These are phyloP conservation scores for Castanea mollissima DNA, from an alignment of 306 rosid genomes.

Conservation along the genomic window DNA sequence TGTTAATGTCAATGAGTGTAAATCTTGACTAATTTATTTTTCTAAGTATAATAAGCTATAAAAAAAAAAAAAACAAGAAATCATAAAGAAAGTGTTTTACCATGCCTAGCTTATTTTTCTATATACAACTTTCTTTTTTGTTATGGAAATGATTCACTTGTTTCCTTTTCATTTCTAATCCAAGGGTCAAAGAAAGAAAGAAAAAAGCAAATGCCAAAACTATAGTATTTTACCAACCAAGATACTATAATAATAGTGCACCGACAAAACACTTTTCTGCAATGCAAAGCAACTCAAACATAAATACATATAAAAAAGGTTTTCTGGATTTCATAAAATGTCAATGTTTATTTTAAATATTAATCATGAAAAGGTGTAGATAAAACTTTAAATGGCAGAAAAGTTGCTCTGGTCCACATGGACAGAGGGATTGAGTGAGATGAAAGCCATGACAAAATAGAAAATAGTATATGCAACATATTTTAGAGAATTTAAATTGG, in stretches of 20 bases:
- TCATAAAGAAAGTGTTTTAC: no score
- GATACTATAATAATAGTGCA: background rate
- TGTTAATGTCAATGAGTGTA: no score
- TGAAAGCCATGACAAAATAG: background rate
- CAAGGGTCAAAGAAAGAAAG: no score
- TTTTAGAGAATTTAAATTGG: background rate
- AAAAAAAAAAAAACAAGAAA: no score
- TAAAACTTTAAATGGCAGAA: slow-evolving; percentile 18
- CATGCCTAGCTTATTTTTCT: no score
- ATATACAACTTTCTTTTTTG: no score
- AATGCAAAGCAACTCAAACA: background rate
- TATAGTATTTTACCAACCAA: background rate
- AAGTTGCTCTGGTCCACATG: slow-evolving; percentile 12
- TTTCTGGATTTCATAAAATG: background rate
- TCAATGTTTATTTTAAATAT: background rate
- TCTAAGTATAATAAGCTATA: no score
- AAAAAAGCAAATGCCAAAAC: background rate
- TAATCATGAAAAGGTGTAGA: background rate
- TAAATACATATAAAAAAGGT: background rate
- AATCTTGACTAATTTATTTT: no score
- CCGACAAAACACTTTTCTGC: background rate
- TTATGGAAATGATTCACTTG: no score
- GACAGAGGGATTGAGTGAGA: slow-evolving; percentile 22
- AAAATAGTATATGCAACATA: no score
- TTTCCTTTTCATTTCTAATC: no score